Evolutionary conservation across 805 yeast species (phyloP), one percentile per base, ranked within the genome.

Genomic region (Hanseniaspora lachancei): DNA sequence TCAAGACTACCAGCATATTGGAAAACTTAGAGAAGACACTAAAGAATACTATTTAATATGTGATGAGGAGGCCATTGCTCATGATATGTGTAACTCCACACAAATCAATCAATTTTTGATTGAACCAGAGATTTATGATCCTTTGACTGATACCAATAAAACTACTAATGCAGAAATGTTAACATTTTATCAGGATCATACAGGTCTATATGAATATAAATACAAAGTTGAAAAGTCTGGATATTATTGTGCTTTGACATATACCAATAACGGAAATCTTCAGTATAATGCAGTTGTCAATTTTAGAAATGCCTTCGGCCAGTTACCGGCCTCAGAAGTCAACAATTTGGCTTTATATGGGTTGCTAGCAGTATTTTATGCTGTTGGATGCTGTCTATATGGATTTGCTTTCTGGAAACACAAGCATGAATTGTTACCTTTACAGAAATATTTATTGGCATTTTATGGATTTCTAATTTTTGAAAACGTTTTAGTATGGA

Each of bases 291-390:
- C 91, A 16, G 68, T 71, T n/a, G 84, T 84, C 46, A 83, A 82
- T 62, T 93, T 87, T 70, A 93, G 88, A 72, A 93, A 89, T 70
- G 86, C 97, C 4, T 93, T 78, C 68, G 98, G 98, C 57, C 78
- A 86, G 58, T 73, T 93, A 57, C 79, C 95, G 35, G 98, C 95
- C 5, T 74, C 89, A 38, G 95, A 93, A 67, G 84, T 87, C 61
- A 96, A 97, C 32, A 87, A 89, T 63, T 75, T 93, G 59, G 88
- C 96, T 12, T 79, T 88, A 27, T 93, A 88, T 67, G 97, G 96
- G 1, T 77, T 86, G 16, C 74, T 88, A 63, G 86, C 96, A 1
- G 75, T 93, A 39, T 79, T 84, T 43, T 93, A 93, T 66, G 87
- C 85, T 7, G 84, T 86, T 42, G 82, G 88, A 10, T 75, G 88